Evolutionary conservation across 805 yeast species (phyloP).

Genomic region (Suhomyces emberorum): DNA sequence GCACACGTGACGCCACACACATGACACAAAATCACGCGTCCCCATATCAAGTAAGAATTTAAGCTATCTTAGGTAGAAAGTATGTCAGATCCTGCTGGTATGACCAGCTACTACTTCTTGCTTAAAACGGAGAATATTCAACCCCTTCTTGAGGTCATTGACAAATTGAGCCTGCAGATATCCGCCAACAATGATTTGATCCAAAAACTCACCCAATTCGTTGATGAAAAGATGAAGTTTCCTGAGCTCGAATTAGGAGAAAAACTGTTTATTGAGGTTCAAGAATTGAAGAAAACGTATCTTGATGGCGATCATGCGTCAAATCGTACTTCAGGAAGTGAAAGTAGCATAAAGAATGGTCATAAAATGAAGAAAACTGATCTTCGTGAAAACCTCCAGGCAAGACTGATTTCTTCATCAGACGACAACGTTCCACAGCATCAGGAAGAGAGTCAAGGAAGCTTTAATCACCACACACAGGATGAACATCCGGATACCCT

Average conservation of each 20-base stretch:
- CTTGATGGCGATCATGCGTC: neutral
- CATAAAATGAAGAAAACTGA: neutral
- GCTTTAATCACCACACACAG: no score
- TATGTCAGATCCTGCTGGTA: neutral
- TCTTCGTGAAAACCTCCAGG: neutral
- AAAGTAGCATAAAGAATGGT: neutral
- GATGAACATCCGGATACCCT: conserved; percentile 17
- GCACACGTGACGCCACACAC: no score
- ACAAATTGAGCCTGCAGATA: conserved; percentile 19
- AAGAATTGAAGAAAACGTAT: neutral
- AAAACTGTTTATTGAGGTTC: neutral
- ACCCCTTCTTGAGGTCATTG: conserved; percentile 24
- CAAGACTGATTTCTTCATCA: neutral
- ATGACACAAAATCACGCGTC: no score
- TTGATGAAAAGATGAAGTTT: conserved; percentile 18
- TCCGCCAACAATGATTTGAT: conserved; percentile 23
- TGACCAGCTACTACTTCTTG: conserved; percentile 11
- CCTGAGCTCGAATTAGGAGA: conserved; percentile 3
- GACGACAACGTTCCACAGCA: neutral
- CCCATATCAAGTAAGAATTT: no score
- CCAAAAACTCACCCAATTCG: conserved; percentile 16
- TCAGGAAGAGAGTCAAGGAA: neutral
- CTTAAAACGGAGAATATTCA: conserved; percentile 32
- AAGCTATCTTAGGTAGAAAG: no score
- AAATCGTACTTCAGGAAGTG: neutral